Evolutionary conservation across 306 rosid genomes (phyloP).

Genomic region (Lablab purpureus): DNA sequence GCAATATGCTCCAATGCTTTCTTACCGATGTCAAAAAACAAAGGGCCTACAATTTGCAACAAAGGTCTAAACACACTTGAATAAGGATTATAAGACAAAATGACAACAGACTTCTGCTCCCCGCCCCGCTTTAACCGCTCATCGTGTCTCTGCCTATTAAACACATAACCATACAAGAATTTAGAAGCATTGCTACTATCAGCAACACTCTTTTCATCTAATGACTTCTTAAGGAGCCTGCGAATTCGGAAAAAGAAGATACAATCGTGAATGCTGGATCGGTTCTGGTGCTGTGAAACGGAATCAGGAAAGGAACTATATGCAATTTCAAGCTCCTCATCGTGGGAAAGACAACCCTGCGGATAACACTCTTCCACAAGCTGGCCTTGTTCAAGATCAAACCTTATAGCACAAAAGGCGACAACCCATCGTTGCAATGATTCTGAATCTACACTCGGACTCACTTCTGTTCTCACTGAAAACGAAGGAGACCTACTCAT

Average conservation of each 20-base stretch:
- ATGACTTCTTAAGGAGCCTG: conserved; percentile 49
- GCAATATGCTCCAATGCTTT: conserved; percentile 95
- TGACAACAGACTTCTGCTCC: conserved; percentile 94
- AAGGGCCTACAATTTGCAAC: conserved; percentile 92
- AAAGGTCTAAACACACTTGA: conserved; percentile 87
- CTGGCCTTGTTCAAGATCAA: conserved; percentile 95
- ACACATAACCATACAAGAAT: conserved; percentile 89
- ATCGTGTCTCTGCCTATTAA: conserved; percentile 94
- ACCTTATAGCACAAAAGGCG: conserved; percentile 83
- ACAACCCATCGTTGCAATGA: conserved; percentile 74
- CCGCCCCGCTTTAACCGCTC: conserved; percentile 97
- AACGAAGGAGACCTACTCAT: conserved; percentile 90
- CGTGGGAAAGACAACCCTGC: conserved; percentile 68
- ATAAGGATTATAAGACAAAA: conserved; percentile 76
- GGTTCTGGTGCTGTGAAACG: conserved; percentile 86
- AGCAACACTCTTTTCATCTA: conserved; percentile 41
- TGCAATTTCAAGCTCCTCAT: conserved; percentile 89
- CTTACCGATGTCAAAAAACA: conserved; percentile 87
- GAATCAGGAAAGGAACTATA: conserved; percentile 90
- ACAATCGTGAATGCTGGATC: conserved; percentile 86
- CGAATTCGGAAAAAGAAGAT: conserved; percentile 85
- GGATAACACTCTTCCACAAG: conserved; percentile 97
- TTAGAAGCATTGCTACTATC: conserved; percentile 42
- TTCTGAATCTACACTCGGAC: conserved; percentile 74
- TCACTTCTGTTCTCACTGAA: conserved; percentile 71